These are phyloP conservation scores for Globisporangium orthogonon DNA, from an alignment of 352 stramenopile genomes.

Conservation along the genomic window DNA sequence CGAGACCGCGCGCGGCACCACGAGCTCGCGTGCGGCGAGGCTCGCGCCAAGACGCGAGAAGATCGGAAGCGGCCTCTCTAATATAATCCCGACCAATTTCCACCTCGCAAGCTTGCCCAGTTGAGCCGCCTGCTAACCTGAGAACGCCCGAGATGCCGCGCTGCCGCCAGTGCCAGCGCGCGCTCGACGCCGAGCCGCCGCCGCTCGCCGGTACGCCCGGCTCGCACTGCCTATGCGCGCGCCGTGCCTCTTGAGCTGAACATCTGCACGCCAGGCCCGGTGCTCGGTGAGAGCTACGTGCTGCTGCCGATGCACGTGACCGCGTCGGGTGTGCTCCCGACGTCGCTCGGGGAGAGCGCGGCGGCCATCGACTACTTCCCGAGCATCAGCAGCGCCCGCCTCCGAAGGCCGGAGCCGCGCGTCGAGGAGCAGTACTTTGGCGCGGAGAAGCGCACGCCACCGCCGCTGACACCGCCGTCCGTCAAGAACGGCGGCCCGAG, in stretches of 20 bases:
- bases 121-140: not conserved
- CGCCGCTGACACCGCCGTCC: not conserved
- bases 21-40: slow-evolving; percentile 13
- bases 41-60: not conserved
- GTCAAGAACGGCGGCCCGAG: slow-evolving; percentile 6
- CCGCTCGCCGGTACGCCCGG: slow-evolving; percentile 23
- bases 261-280: slow-evolving; percentile 5
- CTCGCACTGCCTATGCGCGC: not conserved
- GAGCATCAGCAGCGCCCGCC: slow-evolving; percentile 7
- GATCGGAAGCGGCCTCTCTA: too few relatives aligned
- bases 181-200: slow-evolving; percentile 22
- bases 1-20: slow-evolving; percentile 41
- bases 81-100: too few relatives aligned
- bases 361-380: slow-evolving; percentile 10
- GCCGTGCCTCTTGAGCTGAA: not conserved
- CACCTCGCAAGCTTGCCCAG: too few relatives aligned
- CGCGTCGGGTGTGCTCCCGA: slow-evolving; percentile 41
- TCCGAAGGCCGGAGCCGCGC: slow-evolving; percentile 5
- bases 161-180: slow-evolving; percentile 27
- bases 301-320: slow-evolving; percentile 62
- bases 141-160: slow-evolving; percentile 8
- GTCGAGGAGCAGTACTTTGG: slow-evolving; percentile 17
- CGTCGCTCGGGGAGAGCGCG: slow-evolving; percentile 22
- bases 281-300: slow-evolving; percentile 70
- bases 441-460: slow-evolving; percentile 20